Evolutionary conservation across 2,329 filamentous ascomycete species (phyloP).

Genomic region (Hymenotorrendiella dingleyae): DNA sequence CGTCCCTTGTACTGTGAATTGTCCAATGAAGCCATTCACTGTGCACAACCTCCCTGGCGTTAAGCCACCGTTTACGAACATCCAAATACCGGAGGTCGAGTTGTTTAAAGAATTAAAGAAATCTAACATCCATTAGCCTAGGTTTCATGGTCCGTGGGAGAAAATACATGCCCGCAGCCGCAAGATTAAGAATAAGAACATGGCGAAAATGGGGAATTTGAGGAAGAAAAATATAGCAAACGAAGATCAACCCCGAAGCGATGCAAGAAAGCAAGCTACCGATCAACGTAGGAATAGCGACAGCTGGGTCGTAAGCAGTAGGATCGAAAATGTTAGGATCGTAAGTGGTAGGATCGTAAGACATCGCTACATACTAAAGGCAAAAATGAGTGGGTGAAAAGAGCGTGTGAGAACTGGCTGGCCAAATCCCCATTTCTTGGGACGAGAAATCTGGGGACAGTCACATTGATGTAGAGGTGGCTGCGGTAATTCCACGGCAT

Average conservation of each 20-base stretch:
- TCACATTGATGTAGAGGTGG: too few relatives aligned
- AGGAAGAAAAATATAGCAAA: conserved; percentile 6
- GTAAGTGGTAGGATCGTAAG: too few relatives aligned
- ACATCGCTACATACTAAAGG: too few relatives aligned
- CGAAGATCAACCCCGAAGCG: conserved; percentile 4
- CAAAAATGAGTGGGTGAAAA: too few relatives aligned
- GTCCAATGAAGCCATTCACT: conserved; percentile 3
- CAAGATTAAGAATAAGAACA: conserved; percentile 4
- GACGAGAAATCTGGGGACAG: too few relatives aligned
- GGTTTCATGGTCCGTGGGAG: background rate
- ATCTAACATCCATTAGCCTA: background rate
- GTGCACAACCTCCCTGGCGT: background rate
- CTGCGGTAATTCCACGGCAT: too few relatives aligned
- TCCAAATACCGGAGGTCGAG: conserved; percentile 1
- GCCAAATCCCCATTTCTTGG: too few relatives aligned
- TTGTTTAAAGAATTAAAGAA: conserved; percentile 6
- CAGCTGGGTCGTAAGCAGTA: conserved; percentile 1
- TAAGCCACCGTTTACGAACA: conserved; percentile 1
- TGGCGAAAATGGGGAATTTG: conserved; percentile 9
- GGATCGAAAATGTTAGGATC: background rate
- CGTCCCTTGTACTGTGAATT: conserved; percentile 3
- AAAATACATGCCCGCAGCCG: conserved; percentile 1
- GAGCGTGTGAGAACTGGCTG: too few relatives aligned
- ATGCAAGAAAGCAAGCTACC: conserved; percentile 6
- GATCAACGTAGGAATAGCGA: conserved; percentile 3